Percentiles rank a stretch among this genome's conserved stretches.
Evolutionary conservation across 2,329 filamentous ascomycete species (phyloP).

Genomic region (Xylaria sp.): DNA sequence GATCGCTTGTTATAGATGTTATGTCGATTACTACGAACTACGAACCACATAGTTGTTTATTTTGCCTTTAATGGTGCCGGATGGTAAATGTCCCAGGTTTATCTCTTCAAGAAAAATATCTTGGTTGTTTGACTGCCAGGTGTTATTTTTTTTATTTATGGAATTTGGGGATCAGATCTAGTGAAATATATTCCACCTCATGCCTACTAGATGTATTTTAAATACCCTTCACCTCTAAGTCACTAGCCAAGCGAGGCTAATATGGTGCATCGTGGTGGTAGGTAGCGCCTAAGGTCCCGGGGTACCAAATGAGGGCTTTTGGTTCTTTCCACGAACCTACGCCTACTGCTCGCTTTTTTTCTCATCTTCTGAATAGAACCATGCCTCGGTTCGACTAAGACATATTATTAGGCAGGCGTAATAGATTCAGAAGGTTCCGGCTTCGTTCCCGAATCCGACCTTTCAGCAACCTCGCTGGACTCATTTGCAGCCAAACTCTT

Average conservation of each 20-base stretch:
- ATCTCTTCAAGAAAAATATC: no score
- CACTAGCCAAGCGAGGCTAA: background rate
- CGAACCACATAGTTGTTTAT: no score
- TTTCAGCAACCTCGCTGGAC: constrained; percentile 5
- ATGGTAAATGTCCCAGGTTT: no score
- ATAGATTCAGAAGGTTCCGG: constrained; percentile 17
- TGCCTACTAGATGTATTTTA: background rate
- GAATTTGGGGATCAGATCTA: background rate
- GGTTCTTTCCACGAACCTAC: background rate
- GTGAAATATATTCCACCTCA: background rate
- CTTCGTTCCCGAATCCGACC: constrained; percentile 8
- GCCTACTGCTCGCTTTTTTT: background rate
- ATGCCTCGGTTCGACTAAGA: background rate
- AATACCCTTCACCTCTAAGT: background rate
- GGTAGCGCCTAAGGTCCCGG: background rate
- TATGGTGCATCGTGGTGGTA: background rate
- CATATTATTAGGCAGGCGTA: constrained; percentile 11
- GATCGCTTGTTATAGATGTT: no score
- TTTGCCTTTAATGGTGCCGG: no score
- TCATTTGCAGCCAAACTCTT: constrained; percentile 11
- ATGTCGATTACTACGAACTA: no score
- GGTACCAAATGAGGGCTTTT: background rate
- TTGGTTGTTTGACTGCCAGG: no score
- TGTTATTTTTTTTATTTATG: no score
- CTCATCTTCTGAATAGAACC: background rate